phyloP scores from a whole-genome alignment of 1,284 basidiomycete species.

The Trametes polyzona region DNA sequence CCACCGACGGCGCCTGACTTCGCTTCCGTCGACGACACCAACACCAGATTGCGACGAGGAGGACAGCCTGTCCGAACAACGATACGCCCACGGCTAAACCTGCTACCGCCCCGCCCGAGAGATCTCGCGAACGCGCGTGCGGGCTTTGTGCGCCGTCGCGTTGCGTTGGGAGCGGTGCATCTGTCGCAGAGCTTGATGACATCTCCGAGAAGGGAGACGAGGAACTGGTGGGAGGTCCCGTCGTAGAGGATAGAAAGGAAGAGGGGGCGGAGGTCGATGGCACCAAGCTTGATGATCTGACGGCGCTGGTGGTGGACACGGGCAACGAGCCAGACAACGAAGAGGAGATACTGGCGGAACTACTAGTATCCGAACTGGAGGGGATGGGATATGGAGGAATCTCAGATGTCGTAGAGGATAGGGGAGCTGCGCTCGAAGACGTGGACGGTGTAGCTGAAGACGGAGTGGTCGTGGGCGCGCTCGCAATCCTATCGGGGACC shows the following conservation, averaged over 20 bases:
- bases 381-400: too few relatives aligned
- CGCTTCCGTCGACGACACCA: neutral
- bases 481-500: neutral
- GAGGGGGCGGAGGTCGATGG: too few relatives aligned
- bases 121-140: neutral
- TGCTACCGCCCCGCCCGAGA: neutral
- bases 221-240: too few relatives aligned
- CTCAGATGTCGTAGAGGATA: too few relatives aligned
- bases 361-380: too few relatives aligned
- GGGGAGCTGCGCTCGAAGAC: too few relatives aligned
- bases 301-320: neutral
- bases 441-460: too few relatives aligned
- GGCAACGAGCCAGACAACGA: too few relatives aligned
- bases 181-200: neutral
- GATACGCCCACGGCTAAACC: neutral
- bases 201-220: too few relatives aligned
- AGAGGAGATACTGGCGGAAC: too few relatives aligned
- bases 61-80: neutral
- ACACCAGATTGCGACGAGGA: neutral
- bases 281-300: too few relatives aligned
- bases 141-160: neutral
- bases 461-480: neutral
- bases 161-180: too few relatives aligned
- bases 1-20: neutral
- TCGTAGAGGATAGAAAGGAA: conserved; percentile 28